A percentile compares a stretch with the other conserved stretches of the same genome.
Evolutionary conservation across 129 eudicot species (phyloP).

Genomic region (Lactuca sativa): DNA sequence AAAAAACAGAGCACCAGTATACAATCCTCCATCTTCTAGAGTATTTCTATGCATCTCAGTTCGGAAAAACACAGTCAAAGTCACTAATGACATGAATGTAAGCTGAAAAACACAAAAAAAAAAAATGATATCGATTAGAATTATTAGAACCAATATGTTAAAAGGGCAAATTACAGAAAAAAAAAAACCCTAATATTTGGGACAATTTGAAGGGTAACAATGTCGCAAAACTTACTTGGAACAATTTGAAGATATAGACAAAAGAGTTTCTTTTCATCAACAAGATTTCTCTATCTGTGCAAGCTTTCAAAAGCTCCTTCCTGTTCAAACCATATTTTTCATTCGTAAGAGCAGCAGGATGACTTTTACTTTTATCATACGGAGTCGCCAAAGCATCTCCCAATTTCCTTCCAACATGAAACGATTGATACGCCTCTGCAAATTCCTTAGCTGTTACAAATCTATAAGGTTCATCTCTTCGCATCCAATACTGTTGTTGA

Average conservation of each 20-base stretch:
- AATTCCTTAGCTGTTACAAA: slow-evolving; percentile 56
- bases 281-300: slow-evolving; percentile 47
- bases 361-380: slow-evolving; percentile 56
- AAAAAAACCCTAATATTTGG: neutral
- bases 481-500: slow-evolving; percentile 63
- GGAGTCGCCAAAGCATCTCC: slow-evolving; percentile 40
- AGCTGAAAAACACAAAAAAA: slow-evolving; percentile 38
- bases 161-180: neutral
- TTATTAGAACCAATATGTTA: neutral
- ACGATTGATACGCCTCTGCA: slow-evolving; percentile 60
- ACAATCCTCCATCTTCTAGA: slow-evolving; percentile 46
- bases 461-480: slow-evolving; percentile 46
- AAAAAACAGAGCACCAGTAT: slow-evolving; percentile 50
- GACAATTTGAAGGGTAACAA: neutral
- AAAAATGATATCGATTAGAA: slow-evolving; percentile 9
- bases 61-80: slow-evolving; percentile 64
- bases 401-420: slow-evolving; percentile 45
- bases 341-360: slow-evolving; percentile 71
- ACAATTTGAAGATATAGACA: slow-evolving; percentile 44
- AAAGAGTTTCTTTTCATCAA: slow-evolving; percentile 74
- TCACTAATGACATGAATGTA: slow-evolving; percentile 37
- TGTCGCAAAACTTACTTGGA: slow-evolving; percentile 44
- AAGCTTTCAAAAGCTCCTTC: slow-evolving; percentile 60
- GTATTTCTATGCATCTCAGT: slow-evolving; percentile 51
- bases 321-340: slow-evolving; percentile 48